Evolutionary conservation across 306 rosid species (phyloP), one percentile per base, ranked within the genome.

Genomic region (Crotalaria pallida): DNA sequence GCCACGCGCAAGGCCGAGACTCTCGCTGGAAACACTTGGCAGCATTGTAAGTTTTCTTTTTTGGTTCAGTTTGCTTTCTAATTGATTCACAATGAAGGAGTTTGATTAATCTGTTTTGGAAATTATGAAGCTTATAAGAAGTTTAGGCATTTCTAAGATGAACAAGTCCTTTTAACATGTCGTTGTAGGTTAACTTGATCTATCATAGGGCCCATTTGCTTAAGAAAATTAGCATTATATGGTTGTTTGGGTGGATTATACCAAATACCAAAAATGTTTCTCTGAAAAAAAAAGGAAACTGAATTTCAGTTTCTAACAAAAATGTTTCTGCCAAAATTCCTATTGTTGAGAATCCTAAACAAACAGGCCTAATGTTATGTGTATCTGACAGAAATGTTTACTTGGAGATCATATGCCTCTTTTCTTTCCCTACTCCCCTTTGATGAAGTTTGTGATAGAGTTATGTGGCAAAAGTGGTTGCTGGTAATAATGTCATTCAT

Each of bases 11-110:
- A 82, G 74, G 99, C 99, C 21, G 99, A 94, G 82, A 85, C 57
- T 86, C 83, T 94, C 60, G 99, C 97, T 22, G 94, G 92, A 69
- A 94, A 91, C 83, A 91, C 99, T 19, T 94, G 99, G 99, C 93
- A 88, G 77, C 96, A 92, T 75, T 77, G 97, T 94, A 77, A 76
- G 92, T 76, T 72, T 69, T 55, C 29, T 29, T 15, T 57, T 74
- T 58, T 7, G 1, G 1, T 24, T 24, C 15, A 19, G 3, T 64
- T 21, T 0, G 5, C 13, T 13, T 17, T 13, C 29, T 17, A 10
- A 1, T 18, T 65, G 58, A 10, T 40, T 51, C 7, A 51, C 31
- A 26, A 64, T 38, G 67, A 64, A 58, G 43, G 16, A 18, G 41
- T 34, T 65, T 53, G 63, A 70, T 4, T 29, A 18, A 21, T 10